Base-by-base conservation (phyloP, 257 asterid genomes). In the Lycium ferocissimum region DNA sequence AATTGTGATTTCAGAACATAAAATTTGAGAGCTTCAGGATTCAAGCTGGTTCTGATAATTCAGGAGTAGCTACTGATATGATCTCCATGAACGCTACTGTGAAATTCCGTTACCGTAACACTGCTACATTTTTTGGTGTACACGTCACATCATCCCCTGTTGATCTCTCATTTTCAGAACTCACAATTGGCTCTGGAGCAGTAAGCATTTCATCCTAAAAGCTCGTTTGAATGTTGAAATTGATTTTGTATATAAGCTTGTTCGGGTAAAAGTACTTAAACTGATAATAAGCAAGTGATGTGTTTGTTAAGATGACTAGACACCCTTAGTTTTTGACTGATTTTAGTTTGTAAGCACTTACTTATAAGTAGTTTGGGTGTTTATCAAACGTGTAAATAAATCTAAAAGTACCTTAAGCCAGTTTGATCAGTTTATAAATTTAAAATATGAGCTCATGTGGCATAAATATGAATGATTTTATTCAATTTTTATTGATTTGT, bases 21-120 rank as follows among this genome's bases (percentile, higher is more conserved):
- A 45, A 89, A 75, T 96, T 93, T 85, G 93, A 96, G 59, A 86
- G 80, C 59, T 96, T 96, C 47, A 65, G 86, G 67, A 85, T 96
- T 79, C 98, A 96, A 86, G 97, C 99, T 0, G 99, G 99, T 2
- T 88, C 95, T 2, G 99, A 96, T 86, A 43, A 69, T 4, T 88
- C 98, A 0, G 99, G 98, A 6, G 99, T 96, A 5, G 88, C 92
- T 4, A 96, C 99, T 0, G 98, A 91, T 49, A 94, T 96, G 99
- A 90, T 93, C 66, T 87, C 94, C 3, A 79, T 94, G 91, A 96
- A 96, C 83, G 93, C 98, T 22, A 95, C 98, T 1, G 88, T 92
- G 18, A 94, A 90, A 87, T 81, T 96, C 22, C 75, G 70, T 8
- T 94, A 94, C 57, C 94, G 90, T 3, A 96, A 96, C 81, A 92